Conservation (phyloP, 228 moss, liverwort and hornwort genomes). For the Sphagnum fallax region DNA sequence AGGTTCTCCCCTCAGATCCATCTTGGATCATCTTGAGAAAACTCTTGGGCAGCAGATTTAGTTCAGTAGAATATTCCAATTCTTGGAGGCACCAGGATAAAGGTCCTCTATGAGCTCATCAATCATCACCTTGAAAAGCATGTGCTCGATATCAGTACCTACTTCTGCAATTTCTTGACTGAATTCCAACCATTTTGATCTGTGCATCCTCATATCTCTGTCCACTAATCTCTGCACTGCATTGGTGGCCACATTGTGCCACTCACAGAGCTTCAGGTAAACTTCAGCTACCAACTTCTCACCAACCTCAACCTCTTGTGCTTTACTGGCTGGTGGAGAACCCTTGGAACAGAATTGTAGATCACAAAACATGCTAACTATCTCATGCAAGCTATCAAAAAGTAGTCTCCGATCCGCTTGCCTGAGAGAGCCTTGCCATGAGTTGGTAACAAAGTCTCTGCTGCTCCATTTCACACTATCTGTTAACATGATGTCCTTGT, state of each 20-base stretch:
- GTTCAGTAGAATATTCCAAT: too few species aligned
- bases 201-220: constrained; percentile 41
- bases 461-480: constrained; percentile 3
- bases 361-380: constrained; percentile 25
- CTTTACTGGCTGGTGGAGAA: constrained; percentile 4
- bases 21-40: too few species aligned
- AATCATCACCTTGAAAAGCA: constrained; percentile 26
- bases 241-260: constrained; percentile 34
- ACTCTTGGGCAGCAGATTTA: too few species aligned
- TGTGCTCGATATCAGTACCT: constrained; percentile 27
- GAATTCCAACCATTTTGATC: constrained; percentile 33
- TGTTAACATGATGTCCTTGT: neutral
- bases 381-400: constrained; percentile 47
- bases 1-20: too few species aligned
- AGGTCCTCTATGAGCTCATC: constrained; percentile 29
- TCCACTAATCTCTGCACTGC: constrained; percentile 22
- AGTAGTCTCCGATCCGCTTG: constrained; percentile 44
- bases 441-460: neutral
- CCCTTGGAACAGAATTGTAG: constrained; percentile 21
- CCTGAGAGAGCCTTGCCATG: constrained; percentile 31
- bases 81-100: too few species aligned
- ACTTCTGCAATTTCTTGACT: constrained; percentile 25
- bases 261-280: constrained; percentile 37
- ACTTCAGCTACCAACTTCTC: constrained; percentile 45
- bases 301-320: neutral